Conservation (phyloP, 208 protist genomes). For the Trypanosoma caninum region DNA sequence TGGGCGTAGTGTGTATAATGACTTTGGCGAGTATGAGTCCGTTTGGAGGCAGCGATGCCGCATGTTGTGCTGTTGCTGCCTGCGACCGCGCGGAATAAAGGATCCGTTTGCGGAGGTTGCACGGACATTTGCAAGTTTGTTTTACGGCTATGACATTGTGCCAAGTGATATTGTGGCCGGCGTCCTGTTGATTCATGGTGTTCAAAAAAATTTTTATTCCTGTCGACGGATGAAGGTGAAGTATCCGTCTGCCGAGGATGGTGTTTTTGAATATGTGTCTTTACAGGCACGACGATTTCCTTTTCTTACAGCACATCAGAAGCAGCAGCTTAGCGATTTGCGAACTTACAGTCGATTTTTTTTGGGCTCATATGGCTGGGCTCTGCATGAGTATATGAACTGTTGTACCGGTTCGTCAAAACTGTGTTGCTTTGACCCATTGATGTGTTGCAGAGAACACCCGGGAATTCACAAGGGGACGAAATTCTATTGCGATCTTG, state of each 20-base stretch:
- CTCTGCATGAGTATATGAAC: slow-evolving; percentile 69
- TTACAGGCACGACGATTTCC: slow-evolving; percentile 47
- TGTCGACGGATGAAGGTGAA: slow-evolving; percentile 23
- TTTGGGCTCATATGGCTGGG: slow-evolving; percentile 71
- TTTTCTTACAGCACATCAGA: slow-evolving; percentile 35
- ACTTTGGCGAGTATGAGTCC: slow-evolving; percentile 55
- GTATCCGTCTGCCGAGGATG: slow-evolving; percentile 25
- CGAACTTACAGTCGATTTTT: slow-evolving; percentile 70
- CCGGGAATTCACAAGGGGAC: slow-evolving; percentile 45
- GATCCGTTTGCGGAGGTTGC: slow-evolving; percentile 59
- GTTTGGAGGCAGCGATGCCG: slow-evolving; percentile 63
- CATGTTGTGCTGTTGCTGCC: slow-evolving; percentile 52
- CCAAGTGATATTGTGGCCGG: slow-evolving; percentile 82
- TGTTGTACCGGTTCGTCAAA: slow-evolving; percentile 47
- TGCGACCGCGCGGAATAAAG: slow-evolving; percentile 22
- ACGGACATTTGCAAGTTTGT: slow-evolving; percentile 58
- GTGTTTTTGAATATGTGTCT: slow-evolving; percentile 34
- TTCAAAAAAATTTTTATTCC: slow-evolving; percentile 43
- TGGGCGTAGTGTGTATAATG: slow-evolving; percentile 32
- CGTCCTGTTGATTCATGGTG: slow-evolving; percentile 73
- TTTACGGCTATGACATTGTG: slow-evolving; percentile 83
- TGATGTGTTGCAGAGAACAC: slow-evolving; percentile 59
- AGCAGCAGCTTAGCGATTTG: slow-evolving; percentile 37
- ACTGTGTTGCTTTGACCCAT: slow-evolving; percentile 60
- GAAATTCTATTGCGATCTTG: slow-evolving; percentile 58